Base-by-base conservation (phyloP, 495 filamentous ascomycete genomes). In the Penicillium malachiteum region DNA sequence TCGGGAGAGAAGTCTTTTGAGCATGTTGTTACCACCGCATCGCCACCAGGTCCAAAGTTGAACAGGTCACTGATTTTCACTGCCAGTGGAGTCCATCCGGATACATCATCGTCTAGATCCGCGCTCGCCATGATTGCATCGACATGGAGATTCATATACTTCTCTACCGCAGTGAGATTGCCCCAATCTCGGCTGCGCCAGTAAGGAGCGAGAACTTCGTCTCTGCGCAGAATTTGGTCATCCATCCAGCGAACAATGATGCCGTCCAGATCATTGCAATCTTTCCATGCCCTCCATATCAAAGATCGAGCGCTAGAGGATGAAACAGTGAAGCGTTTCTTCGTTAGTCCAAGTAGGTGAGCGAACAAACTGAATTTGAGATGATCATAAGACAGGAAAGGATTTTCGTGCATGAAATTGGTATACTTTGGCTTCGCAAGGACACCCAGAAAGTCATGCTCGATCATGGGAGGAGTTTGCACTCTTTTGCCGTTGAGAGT, bases 231-330 rank as follows among this genome's bases (percentile, higher is more conserved):
- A 10, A 84, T 70, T 26, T 74, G 71, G 60, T 87, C 84, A 59
- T 87, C 84, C 62, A 87, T 76, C 82, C 82, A 86, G 53, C 84
- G 75, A 18, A 83, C 75, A 32, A 78, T 77, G n/a, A 87, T 78
- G 14, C 79, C 84, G 51, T 87, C 84, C 10, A 87, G 72, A 21
- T 81, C 78, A 17, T 71, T 67, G 3, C 73, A 71, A n/a, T 79
- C 77, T 55, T 84, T 85, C 84, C 84, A 87, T 5, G 77, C 74
- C 52, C 82, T 82, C 84, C 84, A 87, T 32, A 87, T 77, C 62
- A 84, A 64, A 0, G 84, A 85, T 16, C 84, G 74, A 55, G 81
- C 75, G 39, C 72, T 74, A 26, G 82, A 83, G 6, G 82, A 86
- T 0, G 84, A 84, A 0, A 83, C 73, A 3, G 77, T 73, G 55